phyloP scores from a whole-genome alignment of 1,284 basidiomycete genomes.

The Ceratobasidium sp. region DNA sequence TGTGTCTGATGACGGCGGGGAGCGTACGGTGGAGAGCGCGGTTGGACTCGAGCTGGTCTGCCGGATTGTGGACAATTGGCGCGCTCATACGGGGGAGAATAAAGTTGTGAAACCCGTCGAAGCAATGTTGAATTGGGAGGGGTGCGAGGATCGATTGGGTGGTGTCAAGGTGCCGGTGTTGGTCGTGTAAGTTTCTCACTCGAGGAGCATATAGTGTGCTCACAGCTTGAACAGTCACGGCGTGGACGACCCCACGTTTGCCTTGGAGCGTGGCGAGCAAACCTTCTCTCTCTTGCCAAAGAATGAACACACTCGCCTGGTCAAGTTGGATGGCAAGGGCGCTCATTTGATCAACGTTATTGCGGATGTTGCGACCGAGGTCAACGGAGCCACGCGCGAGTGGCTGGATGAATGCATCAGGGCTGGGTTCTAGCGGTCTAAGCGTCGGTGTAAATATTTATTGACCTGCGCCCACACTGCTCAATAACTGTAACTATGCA shows the following conservation, averaged over 20 bases:
- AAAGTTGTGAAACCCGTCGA: constrained; percentile 15
- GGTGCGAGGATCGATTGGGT: constrained; percentile 5
- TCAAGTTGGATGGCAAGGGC: constrained; percentile 24
- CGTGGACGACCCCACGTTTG: constrained; percentile 1
- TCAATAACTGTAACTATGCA: neutral
- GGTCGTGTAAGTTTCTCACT: neutral
- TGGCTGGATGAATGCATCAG: constrained; percentile 28
- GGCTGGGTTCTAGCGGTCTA: constrained; percentile 11
- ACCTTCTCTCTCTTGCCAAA: constrained; percentile 1
- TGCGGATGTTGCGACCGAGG: constrained; percentile 6
- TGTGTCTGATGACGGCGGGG: neutral
- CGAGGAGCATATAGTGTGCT: neutral
- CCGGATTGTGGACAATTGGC: constrained; percentile 29
- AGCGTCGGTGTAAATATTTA: neutral
- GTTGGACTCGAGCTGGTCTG: constrained; percentile 16
- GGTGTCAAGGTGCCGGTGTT: constrained; percentile 18
- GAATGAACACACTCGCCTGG: constrained; percentile 8
- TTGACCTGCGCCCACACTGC: neutral
- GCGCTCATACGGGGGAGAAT: constrained; percentile 3
- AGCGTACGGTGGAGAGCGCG: constrained; percentile 26
- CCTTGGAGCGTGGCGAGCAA: constrained; percentile 6
- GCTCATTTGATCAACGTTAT: constrained; percentile 33
- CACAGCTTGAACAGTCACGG: constrained; percentile 22
- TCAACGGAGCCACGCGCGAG: constrained; percentile 1
- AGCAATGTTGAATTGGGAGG: constrained; percentile 17